Evolutionary conservation across 345 rosid species (phyloP), one percentile per base, ranked within the genome.

Genomic region (Ricinus communis): DNA sequence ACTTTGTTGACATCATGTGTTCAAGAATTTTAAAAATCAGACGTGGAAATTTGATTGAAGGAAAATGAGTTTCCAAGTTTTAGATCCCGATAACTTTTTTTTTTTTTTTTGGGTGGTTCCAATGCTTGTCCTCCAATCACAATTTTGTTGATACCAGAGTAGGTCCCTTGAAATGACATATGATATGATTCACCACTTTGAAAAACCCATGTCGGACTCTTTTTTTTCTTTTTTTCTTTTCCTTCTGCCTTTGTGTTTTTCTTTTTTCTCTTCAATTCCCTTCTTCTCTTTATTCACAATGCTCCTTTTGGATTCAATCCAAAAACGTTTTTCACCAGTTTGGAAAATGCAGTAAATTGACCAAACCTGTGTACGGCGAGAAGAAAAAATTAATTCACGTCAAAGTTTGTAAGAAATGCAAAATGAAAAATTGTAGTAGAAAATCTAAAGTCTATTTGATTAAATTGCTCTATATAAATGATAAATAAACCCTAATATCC

Each of bases 101-200:
- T n/a, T n/a, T n/a, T n/a, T n/a, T n/a, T 51, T 51, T 38, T 4
- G 43, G 43, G 47, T 21, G 57, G 57, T 8, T 50, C 54, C 22
- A 50, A 1, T 51, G 54, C 24, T 51, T 24, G 54, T 13, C 30
- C 28, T 54, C 58, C 43, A 58, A 30, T 30, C 40, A 58, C 31
- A 58, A 58, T 58, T 31, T 30, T 58, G 62, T 30, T 16, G 62
- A 58, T 58, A 30, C 0, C 62, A 30, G 30, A 3, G 41, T 58
- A 58, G 62, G 62, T 21, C 8, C 40, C 43, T 58, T 58, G 62
- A 58, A 58, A 30, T 30, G 40, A 58, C 62, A 58, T 30, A 31
- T 31, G 38, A 58, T 58, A 30, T 31, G 22, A 30, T 31, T 58
- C 41, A 30, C n/a, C 57, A 5, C 28, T 22, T 53, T 22, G 13